A percentile compares a stretch with the other conserved stretches of the same genome.
Evolutionary conservation across 345 rosid species (phyloP).

Genomic region (Hypericum androsaemum): DNA sequence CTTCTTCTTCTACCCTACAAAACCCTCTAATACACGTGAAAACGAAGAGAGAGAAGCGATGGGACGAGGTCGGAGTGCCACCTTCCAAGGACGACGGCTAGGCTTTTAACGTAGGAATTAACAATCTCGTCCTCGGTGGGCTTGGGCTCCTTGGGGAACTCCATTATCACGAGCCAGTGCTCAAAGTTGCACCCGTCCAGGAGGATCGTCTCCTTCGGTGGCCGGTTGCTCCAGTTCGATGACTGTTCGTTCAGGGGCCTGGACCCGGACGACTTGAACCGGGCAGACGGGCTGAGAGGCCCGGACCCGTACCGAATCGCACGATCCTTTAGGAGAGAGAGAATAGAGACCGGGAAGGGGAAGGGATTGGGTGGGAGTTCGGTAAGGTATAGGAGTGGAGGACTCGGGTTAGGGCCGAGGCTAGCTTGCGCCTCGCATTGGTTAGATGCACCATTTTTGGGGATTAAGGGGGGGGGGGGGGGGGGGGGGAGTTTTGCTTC

Average conservation of each 20-base stretch:
- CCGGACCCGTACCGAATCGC: constrained; percentile 17
- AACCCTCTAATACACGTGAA: neutral
- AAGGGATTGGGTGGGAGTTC: constrained; percentile 12
- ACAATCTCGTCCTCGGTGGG: constrained; percentile 83
- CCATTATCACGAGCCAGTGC: constrained; percentile 96
- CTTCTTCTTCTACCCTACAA: neutral
- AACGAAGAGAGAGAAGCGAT: neutral
- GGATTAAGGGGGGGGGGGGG: no score
- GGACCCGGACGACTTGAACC: constrained; percentile 61
- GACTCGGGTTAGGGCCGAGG: constrained; percentile 28
- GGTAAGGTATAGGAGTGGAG: constrained; percentile 28
- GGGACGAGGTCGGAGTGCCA: neutral
- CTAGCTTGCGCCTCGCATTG: constrained; percentile 41
- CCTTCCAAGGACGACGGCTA: constrained; percentile 76
- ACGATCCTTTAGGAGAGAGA: constrained; percentile 20
- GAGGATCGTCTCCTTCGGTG: constrained; percentile 82
- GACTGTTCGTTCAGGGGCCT: constrained; percentile 86
- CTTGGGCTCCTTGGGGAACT: constrained; percentile 64
- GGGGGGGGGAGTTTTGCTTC: no score
- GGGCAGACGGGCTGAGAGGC: constrained; percentile 25
- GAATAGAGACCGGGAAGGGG: constrained; percentile 41
- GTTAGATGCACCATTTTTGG: constrained; percentile 40
- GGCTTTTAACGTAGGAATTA: constrained; percentile 66
- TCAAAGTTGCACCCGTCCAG: constrained; percentile 92
- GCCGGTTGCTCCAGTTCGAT: constrained; percentile 88